These are phyloP conservation scores for Quercus agrifolia DNA, from an alignment of 306 rosid species.

Conservation along the genomic window DNA sequence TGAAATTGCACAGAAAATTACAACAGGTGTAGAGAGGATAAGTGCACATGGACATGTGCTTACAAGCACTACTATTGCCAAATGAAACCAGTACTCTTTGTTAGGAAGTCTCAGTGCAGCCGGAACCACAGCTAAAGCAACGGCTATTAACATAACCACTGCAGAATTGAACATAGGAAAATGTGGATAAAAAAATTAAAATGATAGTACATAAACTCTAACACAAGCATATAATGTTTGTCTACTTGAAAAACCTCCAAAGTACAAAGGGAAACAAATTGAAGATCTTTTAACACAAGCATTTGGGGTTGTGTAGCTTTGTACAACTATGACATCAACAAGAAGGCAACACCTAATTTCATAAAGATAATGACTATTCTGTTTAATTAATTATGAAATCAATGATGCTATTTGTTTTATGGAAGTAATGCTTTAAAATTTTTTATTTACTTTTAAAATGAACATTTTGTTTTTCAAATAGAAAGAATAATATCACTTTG, in stretches of 20 bases:
- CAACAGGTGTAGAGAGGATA: slow-evolving; percentile 89
- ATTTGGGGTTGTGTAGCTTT: not conserved
- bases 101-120: slow-evolving; percentile 39
- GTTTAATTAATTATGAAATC: not conserved
- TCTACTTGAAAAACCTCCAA: not conserved
- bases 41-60: slow-evolving; percentile 96
- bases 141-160: slow-evolving; percentile 63
- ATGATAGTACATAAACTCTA: not conserved
- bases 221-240: not conserved
- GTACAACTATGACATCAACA: not conserved
- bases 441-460: not conserved
- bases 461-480: not conserved
- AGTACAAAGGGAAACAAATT: not conserved
- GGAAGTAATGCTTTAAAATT: not conserved
- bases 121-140: slow-evolving; percentile 60
- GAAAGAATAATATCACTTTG: not conserved
- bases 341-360: not conserved
- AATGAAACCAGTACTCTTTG: slow-evolving; percentile 63
- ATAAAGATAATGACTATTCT: not conserved
- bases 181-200: slow-evolving; percentile 4
- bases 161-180: slow-evolving; percentile 25
- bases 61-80: slow-evolving; percentile 81
- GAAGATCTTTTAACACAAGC: not conserved
- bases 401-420: no score
- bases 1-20: slow-evolving; percentile 90